A percentile compares a stretch with the other conserved stretches of the same genome.
These are phyloP conservation scores for Rhodotorula graminis DNA, from an alignment of 768 basidiomycete species.

Conservation along the genomic window DNA sequence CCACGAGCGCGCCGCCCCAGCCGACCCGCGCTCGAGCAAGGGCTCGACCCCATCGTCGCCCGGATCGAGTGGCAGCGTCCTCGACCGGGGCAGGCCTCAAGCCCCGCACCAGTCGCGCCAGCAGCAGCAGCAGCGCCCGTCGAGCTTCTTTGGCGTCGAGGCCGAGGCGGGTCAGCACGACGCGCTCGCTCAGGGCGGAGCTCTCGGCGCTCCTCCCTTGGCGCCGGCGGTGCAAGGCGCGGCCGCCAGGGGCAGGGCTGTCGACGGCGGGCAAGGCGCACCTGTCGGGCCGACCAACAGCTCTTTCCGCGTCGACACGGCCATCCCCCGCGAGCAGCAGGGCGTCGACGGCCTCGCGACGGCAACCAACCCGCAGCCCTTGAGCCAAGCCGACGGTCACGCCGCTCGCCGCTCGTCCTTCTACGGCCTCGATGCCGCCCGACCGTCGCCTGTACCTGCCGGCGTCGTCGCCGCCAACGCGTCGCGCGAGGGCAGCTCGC, in stretches of 20 bases:
- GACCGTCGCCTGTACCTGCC: not conserved
- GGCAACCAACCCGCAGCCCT: not conserved
- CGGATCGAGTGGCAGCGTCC: not conserved
- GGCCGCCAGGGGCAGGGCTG: no score
- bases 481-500: not conserved
- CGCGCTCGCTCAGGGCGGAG: no score
- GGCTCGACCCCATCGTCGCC: not conserved
- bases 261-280: no score
- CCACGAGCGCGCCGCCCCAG: no score
- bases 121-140: not conserved
- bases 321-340: not conserved
- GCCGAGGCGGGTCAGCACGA: not conserved
- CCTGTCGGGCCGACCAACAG: not conserved
- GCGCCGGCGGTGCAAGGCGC: not conserved
- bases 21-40: not conserved
- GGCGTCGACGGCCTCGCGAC: not conserved
- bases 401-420: constrained; percentile 17
- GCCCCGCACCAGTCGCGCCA: not conserved
- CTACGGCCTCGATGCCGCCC: constrained; percentile 27
- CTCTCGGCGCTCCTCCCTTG: no score
- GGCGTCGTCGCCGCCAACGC: not conserved
- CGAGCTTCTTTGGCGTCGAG: not conserved
- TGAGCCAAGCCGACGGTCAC: not conserved
- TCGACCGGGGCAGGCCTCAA: not conserved
- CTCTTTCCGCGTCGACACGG: not conserved